phyloP scores from a whole-genome alignment of 371 early-diverging fungal genomes.

The Saksenaea oblongispora region DNA sequence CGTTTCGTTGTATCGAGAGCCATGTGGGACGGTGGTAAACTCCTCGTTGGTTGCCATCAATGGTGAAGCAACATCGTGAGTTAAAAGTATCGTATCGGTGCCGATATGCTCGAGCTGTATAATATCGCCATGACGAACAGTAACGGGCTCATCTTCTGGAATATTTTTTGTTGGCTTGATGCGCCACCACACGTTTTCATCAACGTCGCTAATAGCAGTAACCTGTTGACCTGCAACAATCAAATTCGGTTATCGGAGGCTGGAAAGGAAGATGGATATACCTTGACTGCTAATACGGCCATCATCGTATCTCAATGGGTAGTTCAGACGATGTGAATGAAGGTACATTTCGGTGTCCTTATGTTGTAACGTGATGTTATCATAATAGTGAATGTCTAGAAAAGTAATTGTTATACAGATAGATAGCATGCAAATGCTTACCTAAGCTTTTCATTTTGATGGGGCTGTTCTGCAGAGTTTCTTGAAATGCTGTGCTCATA shows the following conservation, averaged over 20 bases:
- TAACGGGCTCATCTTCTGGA: slow-evolving; percentile 21
- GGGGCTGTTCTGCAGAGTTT: slow-evolving; percentile 80
- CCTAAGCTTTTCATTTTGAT: slow-evolving; percentile 57
- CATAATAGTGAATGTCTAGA: slow-evolving; percentile 77
- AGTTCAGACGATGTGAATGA: slow-evolving; percentile 80
- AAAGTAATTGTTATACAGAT: background rate
- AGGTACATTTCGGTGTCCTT: slow-evolving; percentile 74
- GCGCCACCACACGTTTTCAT: slow-evolving; percentile 85
- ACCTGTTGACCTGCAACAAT: slow-evolving; percentile 82
- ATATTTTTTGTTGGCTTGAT: slow-evolving; percentile 60
- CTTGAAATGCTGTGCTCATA: slow-evolving; percentile 91
- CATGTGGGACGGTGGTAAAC: slow-evolving; percentile 73
- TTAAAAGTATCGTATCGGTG: slow-evolving; percentile 75
- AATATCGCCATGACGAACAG: slow-evolving; percentile 63
- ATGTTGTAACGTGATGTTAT: slow-evolving; percentile 81
- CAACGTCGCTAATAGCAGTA: slow-evolving; percentile 71
- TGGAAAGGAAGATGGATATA: slow-evolving; percentile 1
- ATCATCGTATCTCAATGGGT: slow-evolving; percentile 93
- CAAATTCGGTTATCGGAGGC: background rate
- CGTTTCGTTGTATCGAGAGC: slow-evolving; percentile 63
- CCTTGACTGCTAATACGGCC: slow-evolving; percentile 87
- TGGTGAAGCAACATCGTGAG: slow-evolving; percentile 98
- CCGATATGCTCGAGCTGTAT: slow-evolving; percentile 72
- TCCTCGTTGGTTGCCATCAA: slow-evolving; percentile 95
- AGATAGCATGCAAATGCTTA: slow-evolving; percentile 13